These are phyloP conservation scores for Hypoxylon sp. DNA, from an alignment of 2,329 filamentous ascomycete species.

Conservation along the genomic window DNA sequence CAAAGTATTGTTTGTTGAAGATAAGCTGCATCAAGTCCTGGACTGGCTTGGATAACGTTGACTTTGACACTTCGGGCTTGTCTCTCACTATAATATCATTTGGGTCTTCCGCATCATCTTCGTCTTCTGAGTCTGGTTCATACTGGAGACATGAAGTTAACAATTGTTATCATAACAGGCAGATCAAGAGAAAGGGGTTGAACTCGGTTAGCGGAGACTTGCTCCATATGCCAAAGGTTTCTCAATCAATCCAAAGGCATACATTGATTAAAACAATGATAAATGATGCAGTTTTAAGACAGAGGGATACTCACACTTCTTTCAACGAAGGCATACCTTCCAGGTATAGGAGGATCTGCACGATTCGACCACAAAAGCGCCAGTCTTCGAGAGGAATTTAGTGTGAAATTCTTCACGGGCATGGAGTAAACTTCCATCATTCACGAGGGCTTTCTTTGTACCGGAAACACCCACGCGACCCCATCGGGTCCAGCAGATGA, in stretches of 20 bases:
- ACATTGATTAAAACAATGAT: too few relatives aligned
- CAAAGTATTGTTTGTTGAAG: conserved; percentile 82
- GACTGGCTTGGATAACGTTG: conserved; percentile 58
- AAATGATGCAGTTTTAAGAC: too few relatives aligned
- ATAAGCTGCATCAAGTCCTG: conserved; percentile 83
- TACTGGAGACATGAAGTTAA: conserved; percentile 60
- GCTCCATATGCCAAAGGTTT: too few relatives aligned
- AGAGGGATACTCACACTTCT: conserved; percentile 59
- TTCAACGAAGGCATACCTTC: conserved; percentile 86
- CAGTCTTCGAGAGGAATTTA: conserved; percentile 74
- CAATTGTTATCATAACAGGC: background rate
- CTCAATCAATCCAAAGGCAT: too few relatives aligned
- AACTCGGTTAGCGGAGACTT: background rate
- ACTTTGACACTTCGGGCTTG: conserved; percentile 43
- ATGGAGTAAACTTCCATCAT: conserved; percentile 56
- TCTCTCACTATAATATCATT: conserved; percentile 46
- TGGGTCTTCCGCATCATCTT: conserved; percentile 36
- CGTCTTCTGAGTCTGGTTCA: conserved; percentile 69
- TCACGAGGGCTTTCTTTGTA: conserved; percentile 59
- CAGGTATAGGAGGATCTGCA: conserved; percentile 68
- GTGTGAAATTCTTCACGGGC: conserved; percentile 68
- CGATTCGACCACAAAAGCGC: conserved; percentile 68
- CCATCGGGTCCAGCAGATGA: conserved; percentile 81
- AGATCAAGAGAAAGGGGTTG: background rate
- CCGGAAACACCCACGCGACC: conserved; percentile 78